phyloP scores from a whole-genome alignment of 345 rosid species.

The Gossypium bickii region DNA sequence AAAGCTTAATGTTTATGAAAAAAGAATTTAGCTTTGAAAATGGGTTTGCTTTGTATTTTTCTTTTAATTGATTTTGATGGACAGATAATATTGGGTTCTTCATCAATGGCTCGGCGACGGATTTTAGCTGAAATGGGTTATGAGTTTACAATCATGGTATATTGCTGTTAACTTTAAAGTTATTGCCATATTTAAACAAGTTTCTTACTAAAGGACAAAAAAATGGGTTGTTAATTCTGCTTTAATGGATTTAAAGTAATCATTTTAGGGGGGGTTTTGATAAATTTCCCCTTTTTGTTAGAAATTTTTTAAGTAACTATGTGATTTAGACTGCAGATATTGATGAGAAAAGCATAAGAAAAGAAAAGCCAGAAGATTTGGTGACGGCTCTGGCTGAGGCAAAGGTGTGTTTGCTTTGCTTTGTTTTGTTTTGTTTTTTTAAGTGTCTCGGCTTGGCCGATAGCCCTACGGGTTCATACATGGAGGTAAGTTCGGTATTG shows the following conservation, averaged over 20 bases:
- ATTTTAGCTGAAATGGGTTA: conserved; percentile 90
- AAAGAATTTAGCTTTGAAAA: conserved; percentile 1
- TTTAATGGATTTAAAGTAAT: not conserved
- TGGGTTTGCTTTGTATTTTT: not conserved
- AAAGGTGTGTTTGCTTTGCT: conserved; percentile 39
- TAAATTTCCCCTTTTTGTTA: not conserved
- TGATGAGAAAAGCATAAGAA: conserved; percentile 74
- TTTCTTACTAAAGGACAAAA: conserved; percentile 12
- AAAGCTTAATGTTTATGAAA: not conserved
- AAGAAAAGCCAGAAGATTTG: conserved; percentile 79
- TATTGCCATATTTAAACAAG: not conserved
- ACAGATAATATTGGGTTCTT: conserved; percentile 82
- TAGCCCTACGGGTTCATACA: no score
- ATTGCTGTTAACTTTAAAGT: not conserved
- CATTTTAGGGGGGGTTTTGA: not conserved
- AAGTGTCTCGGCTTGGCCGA: no score
- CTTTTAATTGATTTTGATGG: not conserved
- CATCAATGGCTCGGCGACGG: conserved; percentile 61
- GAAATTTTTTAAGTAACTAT: not conserved
- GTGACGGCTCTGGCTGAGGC: conserved; percentile 89
- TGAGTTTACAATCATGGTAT: conserved; percentile 61
- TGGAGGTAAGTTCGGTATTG: no score
- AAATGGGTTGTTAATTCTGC: not conserved
- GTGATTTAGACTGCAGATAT: conserved; percentile 78
- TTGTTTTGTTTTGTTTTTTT: not conserved